These are phyloP conservation scores for Camellia oleifera DNA, from an alignment of 179 eudicot genomes.

Conservation along the genomic window DNA sequence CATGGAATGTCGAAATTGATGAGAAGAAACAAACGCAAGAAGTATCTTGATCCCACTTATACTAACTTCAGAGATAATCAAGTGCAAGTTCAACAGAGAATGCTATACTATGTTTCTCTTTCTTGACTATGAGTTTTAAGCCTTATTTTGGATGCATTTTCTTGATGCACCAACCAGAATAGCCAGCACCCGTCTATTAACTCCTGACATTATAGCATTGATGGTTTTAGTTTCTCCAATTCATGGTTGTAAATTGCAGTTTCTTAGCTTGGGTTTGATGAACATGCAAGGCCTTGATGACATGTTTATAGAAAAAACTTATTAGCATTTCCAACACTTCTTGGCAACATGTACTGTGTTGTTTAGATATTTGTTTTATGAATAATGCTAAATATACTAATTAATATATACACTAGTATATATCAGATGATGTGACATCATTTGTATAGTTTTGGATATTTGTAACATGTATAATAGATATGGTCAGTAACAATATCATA, in stretches of 20 bases:
- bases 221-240: not conserved
- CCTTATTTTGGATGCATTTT: conserved; percentile 6
- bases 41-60: conserved; percentile 11
- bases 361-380: too few species aligned
- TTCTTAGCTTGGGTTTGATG: not conserved
- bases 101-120: not conserved
- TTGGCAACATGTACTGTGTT: too few species aligned
- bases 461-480: too few species aligned
- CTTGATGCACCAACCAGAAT: conserved; percentile 6
- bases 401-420: too few species aligned
- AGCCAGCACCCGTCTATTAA: too few species aligned
- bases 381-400: too few species aligned
- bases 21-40: conserved; percentile 17
- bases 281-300: not conserved
- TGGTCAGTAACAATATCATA: too few species aligned
- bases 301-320: not conserved
- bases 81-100: not conserved
- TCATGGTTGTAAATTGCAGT: conserved; percentile 2
- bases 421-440: too few species aligned
- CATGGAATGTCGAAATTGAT: conserved; percentile 59
- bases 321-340: too few species aligned
- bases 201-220: not conserved
- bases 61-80: not conserved
- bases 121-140: not conserved
- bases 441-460: too few species aligned